These are phyloP conservation scores for Fomitopsis schrenkii DNA, from an alignment of 1,284 basidiomycete genomes.

Conservation along the genomic window DNA sequence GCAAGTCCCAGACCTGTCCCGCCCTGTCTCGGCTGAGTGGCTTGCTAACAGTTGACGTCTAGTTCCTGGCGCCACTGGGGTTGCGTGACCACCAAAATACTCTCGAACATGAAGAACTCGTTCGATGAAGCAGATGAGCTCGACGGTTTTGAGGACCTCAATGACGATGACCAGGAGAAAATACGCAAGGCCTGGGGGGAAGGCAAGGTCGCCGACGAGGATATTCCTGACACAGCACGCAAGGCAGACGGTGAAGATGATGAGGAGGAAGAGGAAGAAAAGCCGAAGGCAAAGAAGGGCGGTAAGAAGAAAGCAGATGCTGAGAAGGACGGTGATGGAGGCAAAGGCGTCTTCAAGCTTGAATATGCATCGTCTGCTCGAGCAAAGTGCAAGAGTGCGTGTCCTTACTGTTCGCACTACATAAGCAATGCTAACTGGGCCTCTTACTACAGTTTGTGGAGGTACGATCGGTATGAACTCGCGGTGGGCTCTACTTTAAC, in stretches of 20 bases:
- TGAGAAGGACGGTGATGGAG: slow-evolving; percentile 15
- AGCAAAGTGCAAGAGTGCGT: slow-evolving; percentile 28
- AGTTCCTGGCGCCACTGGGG: slow-evolving; percentile 84
- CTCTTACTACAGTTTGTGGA: slow-evolving; percentile 36
- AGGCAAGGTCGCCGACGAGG: slow-evolving; percentile 74
- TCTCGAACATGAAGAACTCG: slow-evolving; percentile 69
- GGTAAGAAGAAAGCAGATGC: slow-evolving; percentile 22
- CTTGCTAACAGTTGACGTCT: background rate
- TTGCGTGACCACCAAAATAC: slow-evolving; percentile 67
- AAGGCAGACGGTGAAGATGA: slow-evolving; percentile 48
- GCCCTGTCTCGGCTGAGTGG: slow-evolving; percentile 4
- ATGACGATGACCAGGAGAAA: slow-evolving; percentile 60
- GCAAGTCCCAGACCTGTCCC: no score
- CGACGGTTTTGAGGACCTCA: slow-evolving; percentile 70
- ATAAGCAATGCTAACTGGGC: background rate
- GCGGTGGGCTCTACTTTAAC: background rate
- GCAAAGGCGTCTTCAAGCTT: slow-evolving; percentile 26
- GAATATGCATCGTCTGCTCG: slow-evolving; percentile 26
- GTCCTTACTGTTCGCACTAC: no score
- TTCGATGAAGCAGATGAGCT: slow-evolving; percentile 60
- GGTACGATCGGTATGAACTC: slow-evolving; percentile 37
- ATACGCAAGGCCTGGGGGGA: slow-evolving; percentile 67
- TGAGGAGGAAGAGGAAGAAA: slow-evolving; percentile 42
- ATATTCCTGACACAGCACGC: slow-evolving; percentile 69
- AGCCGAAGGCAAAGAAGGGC: slow-evolving; percentile 30